phyloP scores from a whole-genome alignment of 352 stramenopile genomes.

The Pythium plurisporium region DNA sequence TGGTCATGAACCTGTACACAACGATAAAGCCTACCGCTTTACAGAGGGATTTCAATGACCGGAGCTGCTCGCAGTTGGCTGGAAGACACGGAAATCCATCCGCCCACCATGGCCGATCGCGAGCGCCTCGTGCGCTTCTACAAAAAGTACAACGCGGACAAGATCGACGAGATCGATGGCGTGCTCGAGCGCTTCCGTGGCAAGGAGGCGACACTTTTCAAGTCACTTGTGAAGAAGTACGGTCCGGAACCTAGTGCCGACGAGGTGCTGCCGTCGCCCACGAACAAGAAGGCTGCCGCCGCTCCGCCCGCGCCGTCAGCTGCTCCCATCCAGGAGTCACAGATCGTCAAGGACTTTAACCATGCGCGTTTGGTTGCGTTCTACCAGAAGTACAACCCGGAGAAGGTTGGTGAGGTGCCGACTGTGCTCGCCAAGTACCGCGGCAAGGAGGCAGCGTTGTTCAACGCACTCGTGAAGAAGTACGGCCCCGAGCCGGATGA shows the following conservation, averaged over 20 bases:
- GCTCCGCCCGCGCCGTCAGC: background rate
- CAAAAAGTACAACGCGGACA: slow-evolving; percentile 80
- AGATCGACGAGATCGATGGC: slow-evolving; percentile 79
- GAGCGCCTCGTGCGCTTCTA: slow-evolving; percentile 80
- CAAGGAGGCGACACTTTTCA: slow-evolving; percentile 69
- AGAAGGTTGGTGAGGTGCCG: slow-evolving; percentile 66
- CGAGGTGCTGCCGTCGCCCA: slow-evolving; percentile 32
- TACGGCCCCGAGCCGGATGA: slow-evolving; percentile 79
- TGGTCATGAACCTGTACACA: background rate
- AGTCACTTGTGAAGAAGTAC: slow-evolving; percentile 79
- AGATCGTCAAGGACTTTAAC: slow-evolving; percentile 47
- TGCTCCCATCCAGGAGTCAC: slow-evolving; percentile 18
- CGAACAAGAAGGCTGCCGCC: slow-evolving; percentile 15
- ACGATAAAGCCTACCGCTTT: background rate
- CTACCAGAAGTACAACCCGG: slow-evolving; percentile 81
- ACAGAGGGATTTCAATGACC: background rate
- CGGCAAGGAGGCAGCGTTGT: slow-evolving; percentile 75
- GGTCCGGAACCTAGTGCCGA: slow-evolving; percentile 57
- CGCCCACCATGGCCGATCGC: slow-evolving; percentile 42
- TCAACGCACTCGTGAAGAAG: slow-evolving; percentile 80
- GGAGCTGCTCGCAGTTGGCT: slow-evolving; percentile 8
- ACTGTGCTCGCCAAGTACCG: slow-evolving; percentile 73
- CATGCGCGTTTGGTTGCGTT: slow-evolving; percentile 64
- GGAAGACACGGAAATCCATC: background rate
- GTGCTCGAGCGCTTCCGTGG: slow-evolving; percentile 79